Conservation (phyloP, 2,329 filamentous ascomycete genomes). For the Penicillium hordei region DNA sequence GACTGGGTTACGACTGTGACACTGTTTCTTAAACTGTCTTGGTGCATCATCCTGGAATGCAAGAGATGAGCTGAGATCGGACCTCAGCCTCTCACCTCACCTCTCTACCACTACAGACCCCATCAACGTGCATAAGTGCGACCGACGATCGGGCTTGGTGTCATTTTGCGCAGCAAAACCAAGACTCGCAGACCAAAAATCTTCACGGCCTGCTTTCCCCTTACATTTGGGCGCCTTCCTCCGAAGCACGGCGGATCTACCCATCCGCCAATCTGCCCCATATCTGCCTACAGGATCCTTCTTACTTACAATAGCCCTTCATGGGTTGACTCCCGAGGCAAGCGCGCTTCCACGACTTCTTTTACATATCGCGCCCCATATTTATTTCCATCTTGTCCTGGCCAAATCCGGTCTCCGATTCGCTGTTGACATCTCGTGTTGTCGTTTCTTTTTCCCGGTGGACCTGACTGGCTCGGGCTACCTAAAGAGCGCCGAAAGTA, state of each 20-base stretch:
- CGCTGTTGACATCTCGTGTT: constrained; percentile 8
- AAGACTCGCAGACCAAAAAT: constrained; percentile 1
- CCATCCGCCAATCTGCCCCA: constrained; percentile 17
- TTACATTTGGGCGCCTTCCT: constrained; percentile 15
- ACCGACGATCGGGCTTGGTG: constrained; percentile 31
- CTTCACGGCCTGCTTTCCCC: constrained; percentile 14
- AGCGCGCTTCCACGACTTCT: constrained; percentile 20
- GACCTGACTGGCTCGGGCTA: constrained; percentile 32
- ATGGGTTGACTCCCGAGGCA: constrained; percentile 15
- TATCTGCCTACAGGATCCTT: constrained; percentile 12
- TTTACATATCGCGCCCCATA: constrained; percentile 6
- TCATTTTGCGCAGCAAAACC: not conserved
- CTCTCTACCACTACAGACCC: constrained; percentile 22
- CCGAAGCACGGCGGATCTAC: constrained; percentile 19
- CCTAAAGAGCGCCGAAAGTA: constrained; percentile 13
- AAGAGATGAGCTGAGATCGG: constrained; percentile 13
- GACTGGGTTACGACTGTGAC: not conserved
- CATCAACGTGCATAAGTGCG: constrained; percentile 36
- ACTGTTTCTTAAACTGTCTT: not conserved
- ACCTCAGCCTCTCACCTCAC: constrained; percentile 13
- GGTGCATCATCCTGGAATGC: constrained; percentile 15
- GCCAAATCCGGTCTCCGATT: constrained; percentile 16
- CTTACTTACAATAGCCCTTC: constrained; percentile 17
- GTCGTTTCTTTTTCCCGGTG: constrained; percentile 26
- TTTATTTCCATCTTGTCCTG: constrained; percentile 8